These are phyloP conservation scores for Penicillium thymicola DNA, from an alignment of 2,329 filamentous ascomycete species.

Conservation along the genomic window DNA sequence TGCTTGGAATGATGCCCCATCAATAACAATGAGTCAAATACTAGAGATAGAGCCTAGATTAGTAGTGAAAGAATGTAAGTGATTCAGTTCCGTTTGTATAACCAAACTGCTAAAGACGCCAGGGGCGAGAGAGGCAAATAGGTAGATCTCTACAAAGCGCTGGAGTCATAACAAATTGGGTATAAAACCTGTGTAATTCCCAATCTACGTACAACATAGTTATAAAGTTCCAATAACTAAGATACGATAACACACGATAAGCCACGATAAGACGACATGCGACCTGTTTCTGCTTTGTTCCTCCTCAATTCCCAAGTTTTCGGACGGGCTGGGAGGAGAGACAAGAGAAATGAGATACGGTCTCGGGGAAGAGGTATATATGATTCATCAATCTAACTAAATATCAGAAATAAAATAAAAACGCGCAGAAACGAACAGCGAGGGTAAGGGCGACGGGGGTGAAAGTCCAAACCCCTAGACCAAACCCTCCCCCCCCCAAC, in stretches of 20 bases:
- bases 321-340: no score
- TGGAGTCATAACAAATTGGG: not conserved
- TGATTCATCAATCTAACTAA: not conserved
- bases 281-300: no score
- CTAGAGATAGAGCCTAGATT: not conserved
- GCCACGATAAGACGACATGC: no score
- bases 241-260: no score
- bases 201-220: not conserved
- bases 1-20: no score
- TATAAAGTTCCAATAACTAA: not conserved
- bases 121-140: not conserved
- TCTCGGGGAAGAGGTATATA: no score
- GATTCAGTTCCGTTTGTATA: not conserved
- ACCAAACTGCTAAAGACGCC: not conserved
- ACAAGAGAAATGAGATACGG: no score
- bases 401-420: not conserved
- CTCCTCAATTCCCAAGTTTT: no score
- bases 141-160: not conserved
- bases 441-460: no score
- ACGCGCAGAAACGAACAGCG: not conserved
- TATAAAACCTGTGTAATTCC: not conserved
- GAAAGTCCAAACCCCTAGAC: not conserved
- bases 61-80: not conserved
- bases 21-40: not conserved
- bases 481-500: not conserved